phyloP scores from a whole-genome alignment of 768 basidiomycete species.

The Boletellus ananiceps region DNA sequence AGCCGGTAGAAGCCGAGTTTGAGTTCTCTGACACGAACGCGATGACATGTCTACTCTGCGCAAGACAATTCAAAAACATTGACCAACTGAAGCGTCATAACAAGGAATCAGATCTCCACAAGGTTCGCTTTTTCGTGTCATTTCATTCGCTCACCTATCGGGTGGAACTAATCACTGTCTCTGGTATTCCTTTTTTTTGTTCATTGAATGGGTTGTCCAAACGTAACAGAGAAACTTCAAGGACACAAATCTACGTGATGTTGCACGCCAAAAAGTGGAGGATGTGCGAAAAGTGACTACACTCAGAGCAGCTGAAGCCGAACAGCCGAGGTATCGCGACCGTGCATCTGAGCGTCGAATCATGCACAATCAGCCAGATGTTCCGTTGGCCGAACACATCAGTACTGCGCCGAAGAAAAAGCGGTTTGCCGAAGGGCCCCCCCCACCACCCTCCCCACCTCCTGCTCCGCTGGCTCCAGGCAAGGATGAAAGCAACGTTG shows the following conservation, averaged over 20 bases:
- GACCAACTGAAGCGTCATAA: slow-evolving; percentile 89
- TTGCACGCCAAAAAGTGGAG: slow-evolving; percentile 63
- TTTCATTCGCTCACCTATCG: slow-evolving; percentile 18
- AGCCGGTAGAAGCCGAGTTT: slow-evolving; percentile 56
- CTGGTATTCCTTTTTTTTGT: slow-evolving; percentile 7
- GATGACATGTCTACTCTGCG: slow-evolving; percentile 84
- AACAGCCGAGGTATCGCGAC: slow-evolving; percentile 87
- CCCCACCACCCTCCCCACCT: slow-evolving; percentile 56
- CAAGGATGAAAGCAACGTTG: slow-evolving; percentile 80
- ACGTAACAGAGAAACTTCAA: slow-evolving; percentile 75
- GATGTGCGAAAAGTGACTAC: slow-evolving; percentile 38
- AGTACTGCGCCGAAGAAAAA: slow-evolving; percentile 37
- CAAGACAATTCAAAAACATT: slow-evolving; percentile 85
- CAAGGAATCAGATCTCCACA: slow-evolving; percentile 92
- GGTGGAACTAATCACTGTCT: slow-evolving; percentile 31
- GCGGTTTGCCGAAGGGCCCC: slow-evolving; percentile 50
- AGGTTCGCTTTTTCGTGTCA: slow-evolving; percentile 56
- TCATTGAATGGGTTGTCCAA: background rate
- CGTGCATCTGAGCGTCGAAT: slow-evolving; percentile 88
- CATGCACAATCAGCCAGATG: slow-evolving; percentile 89
- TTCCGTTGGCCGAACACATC: slow-evolving; percentile 57
- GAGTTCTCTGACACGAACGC: slow-evolving; percentile 77
- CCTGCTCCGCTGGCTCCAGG: slow-evolving; percentile 64
- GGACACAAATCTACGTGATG: slow-evolving; percentile 65
- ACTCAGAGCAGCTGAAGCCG: slow-evolving; percentile 28